phyloP scores from a whole-genome alignment of 192 early-diverging fungal species.

The Phlyctochytrium arcticum region DNA sequence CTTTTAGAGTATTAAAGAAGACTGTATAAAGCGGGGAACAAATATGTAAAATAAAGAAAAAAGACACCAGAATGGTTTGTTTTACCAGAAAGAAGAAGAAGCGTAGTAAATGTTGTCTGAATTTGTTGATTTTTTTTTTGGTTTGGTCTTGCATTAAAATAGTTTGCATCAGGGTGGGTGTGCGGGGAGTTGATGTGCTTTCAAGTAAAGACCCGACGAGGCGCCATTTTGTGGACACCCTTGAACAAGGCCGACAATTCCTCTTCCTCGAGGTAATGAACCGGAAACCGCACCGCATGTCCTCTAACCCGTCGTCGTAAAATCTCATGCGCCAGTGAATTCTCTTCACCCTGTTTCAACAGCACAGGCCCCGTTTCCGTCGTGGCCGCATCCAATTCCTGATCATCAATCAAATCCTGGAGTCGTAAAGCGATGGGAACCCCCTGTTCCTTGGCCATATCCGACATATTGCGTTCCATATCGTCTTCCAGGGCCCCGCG shows the following conservation, averaged over 20 bases:
- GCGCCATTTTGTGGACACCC: conserved; percentile 18
- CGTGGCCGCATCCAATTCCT: not conserved
- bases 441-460: conserved; percentile 23
- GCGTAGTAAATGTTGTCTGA: too few relatives aligned
- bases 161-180: too few relatives aligned
- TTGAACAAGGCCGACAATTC: conserved; percentile 14
- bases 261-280: conserved; percentile 25
- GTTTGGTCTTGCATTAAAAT: too few relatives aligned
- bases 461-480: conserved; percentile 12
- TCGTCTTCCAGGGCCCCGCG: conserved; percentile 16
- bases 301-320: conserved; percentile 7
- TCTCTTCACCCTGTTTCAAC: not conserved
- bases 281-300: conserved; percentile 24
- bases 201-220: conserved; percentile 36
- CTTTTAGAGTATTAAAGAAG: too few relatives aligned
- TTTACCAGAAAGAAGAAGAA: too few relatives aligned
- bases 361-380: not conserved
- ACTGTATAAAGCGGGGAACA: too few relatives aligned
- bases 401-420: not conserved
- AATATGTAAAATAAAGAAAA: too few relatives aligned
- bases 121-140: too few relatives aligned
- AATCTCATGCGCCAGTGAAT: conserved; percentile 5
- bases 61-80: too few relatives aligned
- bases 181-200: too few relatives aligned
- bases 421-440: conserved; percentile 5